Evolutionary conservation across 441 rosid species (phyloP).

Genomic region (Rhodomyrtus psidioides): DNA sequence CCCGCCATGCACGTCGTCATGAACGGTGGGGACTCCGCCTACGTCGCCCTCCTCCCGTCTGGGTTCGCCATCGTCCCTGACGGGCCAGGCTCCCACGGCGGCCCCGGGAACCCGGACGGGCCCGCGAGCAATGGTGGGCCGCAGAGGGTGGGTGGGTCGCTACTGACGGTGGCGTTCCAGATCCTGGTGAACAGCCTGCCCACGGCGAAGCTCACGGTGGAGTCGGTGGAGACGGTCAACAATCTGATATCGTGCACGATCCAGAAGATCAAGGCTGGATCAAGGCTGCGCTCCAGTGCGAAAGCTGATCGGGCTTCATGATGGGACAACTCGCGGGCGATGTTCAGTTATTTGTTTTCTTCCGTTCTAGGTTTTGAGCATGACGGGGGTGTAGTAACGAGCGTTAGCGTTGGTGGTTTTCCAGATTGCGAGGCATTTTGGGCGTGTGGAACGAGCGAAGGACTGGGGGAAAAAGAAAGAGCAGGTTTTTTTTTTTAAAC

Average conservation of each 20-base stretch:
- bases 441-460: neutral
- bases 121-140: neutral
- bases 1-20: slow-evolving; percentile 14
- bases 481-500: neutral
- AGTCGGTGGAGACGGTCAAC: slow-evolving; percentile 83
- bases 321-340: neutral
- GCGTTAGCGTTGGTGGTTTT: too few species aligned
- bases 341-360: neutral
- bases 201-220: slow-evolving; percentile 68
- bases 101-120: neutral
- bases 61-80: slow-evolving; percentile 1
- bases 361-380: neutral
- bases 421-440: slow-evolving; percentile 1
- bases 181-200: slow-evolving; percentile 63
- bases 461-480: neutral
- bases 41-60: neutral
- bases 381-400: neutral
- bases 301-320: neutral
- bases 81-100: neutral
- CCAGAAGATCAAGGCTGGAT: slow-evolving; percentile 65
- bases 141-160: slow-evolving; percentile 9
- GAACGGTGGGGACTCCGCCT: slow-evolving; percentile 8
- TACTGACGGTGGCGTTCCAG: slow-evolving; percentile 12
- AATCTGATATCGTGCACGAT: slow-evolving; percentile 82
- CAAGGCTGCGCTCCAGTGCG: slow-evolving; percentile 29